Conservation (phyloP, 306 rosid species). For the Malus domestica region DNA sequence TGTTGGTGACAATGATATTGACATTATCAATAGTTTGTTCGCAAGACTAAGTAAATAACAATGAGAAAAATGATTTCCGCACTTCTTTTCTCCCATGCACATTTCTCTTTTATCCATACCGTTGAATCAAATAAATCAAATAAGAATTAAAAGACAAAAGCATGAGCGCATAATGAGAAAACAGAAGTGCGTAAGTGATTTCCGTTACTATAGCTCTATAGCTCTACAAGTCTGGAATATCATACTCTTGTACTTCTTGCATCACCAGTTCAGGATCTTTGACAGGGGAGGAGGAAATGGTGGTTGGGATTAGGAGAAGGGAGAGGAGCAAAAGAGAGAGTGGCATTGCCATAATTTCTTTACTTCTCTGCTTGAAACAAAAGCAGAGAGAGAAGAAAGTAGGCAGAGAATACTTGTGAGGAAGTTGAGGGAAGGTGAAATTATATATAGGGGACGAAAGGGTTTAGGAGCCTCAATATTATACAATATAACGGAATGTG, state of each 20-base stretch:
- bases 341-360: constrained; percentile 48
- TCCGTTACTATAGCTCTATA: neutral
- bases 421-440: constrained; percentile 13
- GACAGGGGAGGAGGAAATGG: constrained; percentile 50
- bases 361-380: neutral
- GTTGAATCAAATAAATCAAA: too few species aligned
- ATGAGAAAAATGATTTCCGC: neutral
- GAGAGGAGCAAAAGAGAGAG: constrained; percentile 25
- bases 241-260: constrained; percentile 58
- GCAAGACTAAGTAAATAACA: neutral
- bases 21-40: neutral
- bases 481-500: constrained; percentile 1
- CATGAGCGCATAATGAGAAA: neutral
- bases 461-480: constrained; percentile 13
- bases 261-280: constrained; percentile 55
- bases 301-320: constrained; percentile 27
- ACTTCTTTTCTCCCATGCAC: neutral
- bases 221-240: neutral
- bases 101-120: too few species aligned
- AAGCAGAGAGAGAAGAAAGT: constrained; percentile 11
- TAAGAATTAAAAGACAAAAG: neutral
- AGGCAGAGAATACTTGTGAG: constrained; percentile 29
- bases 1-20: neutral
- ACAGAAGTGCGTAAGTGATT: neutral
- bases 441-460: constrained; percentile 44